Conservation (phyloP, 2,329 filamentous ascomycete genomes). For the Aquanectria penicillioides region DNA sequence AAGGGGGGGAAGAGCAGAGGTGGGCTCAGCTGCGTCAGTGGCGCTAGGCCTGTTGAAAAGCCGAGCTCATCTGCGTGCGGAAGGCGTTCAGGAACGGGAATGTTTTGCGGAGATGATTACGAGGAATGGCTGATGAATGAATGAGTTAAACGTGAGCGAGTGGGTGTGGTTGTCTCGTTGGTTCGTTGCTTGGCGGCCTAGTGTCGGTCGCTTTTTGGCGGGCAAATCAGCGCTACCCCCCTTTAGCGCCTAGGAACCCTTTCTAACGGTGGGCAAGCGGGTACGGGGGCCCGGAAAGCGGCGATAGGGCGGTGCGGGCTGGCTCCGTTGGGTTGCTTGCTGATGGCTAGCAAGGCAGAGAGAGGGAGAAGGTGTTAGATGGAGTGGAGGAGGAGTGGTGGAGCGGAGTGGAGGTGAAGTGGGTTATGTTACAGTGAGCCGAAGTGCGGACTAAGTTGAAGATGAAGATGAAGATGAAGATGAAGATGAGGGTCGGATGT, state of each 20-base stretch:
- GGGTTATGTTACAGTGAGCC: too few relatives aligned
- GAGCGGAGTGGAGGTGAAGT: too few relatives aligned
- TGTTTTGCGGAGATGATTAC: not conserved
- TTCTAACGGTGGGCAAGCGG: constrained; percentile 1
- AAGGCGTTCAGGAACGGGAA: not conserved
- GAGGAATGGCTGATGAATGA: constrained; percentile 5
- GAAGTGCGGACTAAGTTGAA: too few relatives aligned
- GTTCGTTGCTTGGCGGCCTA: constrained; percentile 9
- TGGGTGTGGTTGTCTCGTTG: not conserved
- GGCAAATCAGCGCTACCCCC: constrained; percentile 9
- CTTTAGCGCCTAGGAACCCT: not conserved
- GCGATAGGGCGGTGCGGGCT: constrained; percentile 5
- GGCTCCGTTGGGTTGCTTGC: not conserved
- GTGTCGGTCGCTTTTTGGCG: constrained; percentile 13
- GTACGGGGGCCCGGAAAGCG: not conserved
- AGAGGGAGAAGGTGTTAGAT: not conserved
- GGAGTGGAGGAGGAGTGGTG: not conserved
- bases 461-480: too few relatives aligned
- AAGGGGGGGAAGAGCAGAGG: not conserved
- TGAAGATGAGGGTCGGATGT: too few relatives aligned
- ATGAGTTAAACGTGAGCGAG: constrained; percentile 1
- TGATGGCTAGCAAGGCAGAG: not conserved
- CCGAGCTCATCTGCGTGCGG: constrained; percentile 7
- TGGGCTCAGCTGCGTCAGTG: constrained; percentile 32
- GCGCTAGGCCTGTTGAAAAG: constrained; percentile 20